Base-by-base conservation (phyloP, 2,329 filamentous ascomycete species). In the Botrytis medusae region DNA sequence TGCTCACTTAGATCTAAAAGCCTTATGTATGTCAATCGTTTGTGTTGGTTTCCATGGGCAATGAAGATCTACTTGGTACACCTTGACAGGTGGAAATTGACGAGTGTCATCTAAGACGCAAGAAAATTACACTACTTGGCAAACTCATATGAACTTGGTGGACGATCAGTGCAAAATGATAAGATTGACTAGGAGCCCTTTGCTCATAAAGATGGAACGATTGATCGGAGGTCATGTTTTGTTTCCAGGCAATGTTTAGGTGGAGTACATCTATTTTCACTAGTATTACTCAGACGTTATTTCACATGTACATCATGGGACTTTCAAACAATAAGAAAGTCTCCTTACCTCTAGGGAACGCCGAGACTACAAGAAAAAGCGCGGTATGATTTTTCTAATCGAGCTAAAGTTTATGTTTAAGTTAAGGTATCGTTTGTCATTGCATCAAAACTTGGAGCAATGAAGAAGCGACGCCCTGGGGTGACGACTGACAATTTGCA, bases 351-450 rank as follows among this genome's bases (percentile, higher is more conserved):
- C 32, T 60, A 25, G 20, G 2, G 25, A 22, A 12, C 0, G 10
- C 10, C 32, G 12, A 25, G 14, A 16, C 1, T 5, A 25, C 0
- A 4, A 0, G 20, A 6, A 37, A n/a, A n/a, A n/a, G n/a, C n/a
- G n/a, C n/a, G n/a, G n/a, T n/a, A n/a, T n/a, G n/a, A 12, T 51
- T 5, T 37, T 61, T 61, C 2, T 22, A 25, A 3, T 37, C 32
- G 2, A 37, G 32, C 20, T 60, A 9, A 20, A 9, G 1, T 60
- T 2, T 25, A 37, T 60, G 20, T 1, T 34, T 5, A 14, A 14
- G 29, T n/a, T 29, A 3, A 4, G 54, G 7, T 14, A 60, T 6
- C 2, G 2, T 25, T 61, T 16, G 20, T 37, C 59, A 10, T 37
- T 25, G 2, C 1, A 12, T 37, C 32, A 2, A 7, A 34, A 16